phyloP scores from a whole-genome alignment of 2,329 filamentous ascomycete genomes.

The Verticillium nonalfalfae region DNA sequence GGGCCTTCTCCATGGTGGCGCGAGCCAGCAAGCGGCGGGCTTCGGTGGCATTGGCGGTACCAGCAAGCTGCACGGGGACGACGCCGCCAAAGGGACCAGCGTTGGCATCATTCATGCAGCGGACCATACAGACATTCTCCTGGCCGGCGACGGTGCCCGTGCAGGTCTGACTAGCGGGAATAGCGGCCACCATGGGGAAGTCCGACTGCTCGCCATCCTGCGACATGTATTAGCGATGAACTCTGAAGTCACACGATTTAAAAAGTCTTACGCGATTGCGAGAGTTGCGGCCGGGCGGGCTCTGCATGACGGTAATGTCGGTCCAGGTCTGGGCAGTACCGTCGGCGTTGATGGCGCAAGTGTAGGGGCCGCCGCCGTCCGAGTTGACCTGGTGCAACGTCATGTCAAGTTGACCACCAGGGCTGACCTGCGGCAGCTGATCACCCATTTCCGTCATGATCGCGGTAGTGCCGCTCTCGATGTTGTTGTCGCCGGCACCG shows the following conservation, averaged over 20 bases:
- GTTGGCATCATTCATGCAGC: constrained; percentile 48
- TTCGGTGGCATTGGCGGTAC: constrained; percentile 6
- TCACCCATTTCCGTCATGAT: constrained; percentile 53
- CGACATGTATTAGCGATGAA: neutral
- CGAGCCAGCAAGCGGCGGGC: constrained; percentile 10
- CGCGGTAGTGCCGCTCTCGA: constrained; percentile 47
- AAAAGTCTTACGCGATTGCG: constrained; percentile 28
- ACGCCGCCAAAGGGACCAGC: constrained; percentile 50
- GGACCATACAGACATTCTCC: constrained; percentile 50
- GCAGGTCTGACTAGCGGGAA: constrained; percentile 44
- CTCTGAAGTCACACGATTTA: neutral
- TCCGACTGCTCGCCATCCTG: constrained; percentile 28
- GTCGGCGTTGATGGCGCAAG: constrained; percentile 50
- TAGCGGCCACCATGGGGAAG: constrained; percentile 41
- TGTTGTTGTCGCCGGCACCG: constrained; percentile 46
- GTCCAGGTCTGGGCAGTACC: constrained; percentile 44
- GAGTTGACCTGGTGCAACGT: constrained; percentile 27
- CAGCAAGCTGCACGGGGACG: constrained; percentile 17
- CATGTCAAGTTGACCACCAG: constrained; percentile 52
- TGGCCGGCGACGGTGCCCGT: constrained; percentile 50
- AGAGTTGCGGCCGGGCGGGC: constrained; percentile 43
- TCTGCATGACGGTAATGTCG: constrained; percentile 42
- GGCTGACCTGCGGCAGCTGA: constrained; percentile 50
- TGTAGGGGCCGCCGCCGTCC: constrained; percentile 34
- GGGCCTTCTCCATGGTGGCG: constrained; percentile 3